Percentiles rank a stretch among this genome's conserved stretches.
These are phyloP conservation scores for Rhodotorula sp. DNA, from an alignment of 1,284 basidiomycete genomes.

Conservation along the genomic window DNA sequence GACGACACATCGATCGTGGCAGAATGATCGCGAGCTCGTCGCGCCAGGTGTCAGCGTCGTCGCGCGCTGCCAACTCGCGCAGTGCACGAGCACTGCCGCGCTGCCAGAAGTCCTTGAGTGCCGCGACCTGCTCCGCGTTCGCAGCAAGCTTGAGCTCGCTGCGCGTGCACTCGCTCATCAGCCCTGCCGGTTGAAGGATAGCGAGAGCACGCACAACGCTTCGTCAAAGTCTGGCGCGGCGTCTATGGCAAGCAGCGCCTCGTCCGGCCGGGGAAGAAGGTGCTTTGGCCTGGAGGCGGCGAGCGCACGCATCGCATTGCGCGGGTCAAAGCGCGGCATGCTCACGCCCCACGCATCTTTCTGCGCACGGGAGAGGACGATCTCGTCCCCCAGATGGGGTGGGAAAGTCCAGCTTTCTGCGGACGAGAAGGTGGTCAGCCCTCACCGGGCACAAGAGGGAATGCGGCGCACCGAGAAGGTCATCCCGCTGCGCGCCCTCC, in stretches of 20 bases:
- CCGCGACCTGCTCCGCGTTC: neutral
- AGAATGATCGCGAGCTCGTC: too few species aligned
- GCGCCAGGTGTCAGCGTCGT: neutral
- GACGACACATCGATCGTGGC: too few species aligned
- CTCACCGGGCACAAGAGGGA: too few species aligned
- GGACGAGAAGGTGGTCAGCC: neutral
- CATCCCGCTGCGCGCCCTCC: neutral
- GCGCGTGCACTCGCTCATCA: neutral
- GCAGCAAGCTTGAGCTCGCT: slow-evolving; percentile 16
- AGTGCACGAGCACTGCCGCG: neutral
- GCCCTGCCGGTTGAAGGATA: neutral
- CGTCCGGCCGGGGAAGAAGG: slow-evolving; percentile 2
- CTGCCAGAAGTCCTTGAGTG: neutral
- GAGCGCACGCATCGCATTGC: neutral
- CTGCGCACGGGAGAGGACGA: slow-evolving; percentile 8
- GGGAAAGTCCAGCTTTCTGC: neutral
- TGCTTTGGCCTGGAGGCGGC: neutral
- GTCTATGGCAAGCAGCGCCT: neutral
- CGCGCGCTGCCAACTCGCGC: neutral
- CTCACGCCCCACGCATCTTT: neutral
- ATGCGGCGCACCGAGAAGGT: neutral
- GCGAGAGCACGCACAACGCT: slow-evolving; percentile 9
- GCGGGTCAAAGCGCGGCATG: neutral
- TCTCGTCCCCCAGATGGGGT: neutral
- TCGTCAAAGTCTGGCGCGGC: slow-evolving; percentile 11